A percentile compares a stretch with the other conserved stretches of the same genome.
Evolutionary conservation across 345 rosid genomes (phyloP).

Genomic region (Citrus australasica): DNA sequence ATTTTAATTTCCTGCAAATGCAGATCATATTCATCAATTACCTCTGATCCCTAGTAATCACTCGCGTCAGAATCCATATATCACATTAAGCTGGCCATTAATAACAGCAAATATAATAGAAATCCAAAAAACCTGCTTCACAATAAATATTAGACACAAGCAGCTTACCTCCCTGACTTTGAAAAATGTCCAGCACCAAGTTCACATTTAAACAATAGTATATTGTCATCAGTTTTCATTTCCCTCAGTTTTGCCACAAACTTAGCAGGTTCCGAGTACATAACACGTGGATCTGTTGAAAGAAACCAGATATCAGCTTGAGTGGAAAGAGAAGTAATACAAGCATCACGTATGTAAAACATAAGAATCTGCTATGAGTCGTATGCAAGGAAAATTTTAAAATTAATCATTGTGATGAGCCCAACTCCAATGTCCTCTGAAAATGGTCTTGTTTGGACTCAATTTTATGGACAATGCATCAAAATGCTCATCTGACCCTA

Average conservation of each 20-base stretch:
- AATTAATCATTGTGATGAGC: background rate
- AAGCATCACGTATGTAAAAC: background rate
- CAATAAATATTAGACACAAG: background rate
- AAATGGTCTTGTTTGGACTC: background rate
- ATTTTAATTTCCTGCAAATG: background rate
- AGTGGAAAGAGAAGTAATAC: background rate
- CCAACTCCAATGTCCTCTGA: background rate
- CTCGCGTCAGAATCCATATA: background rate
- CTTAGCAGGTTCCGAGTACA: constrained; percentile 94
- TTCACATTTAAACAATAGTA: constrained; percentile 80
- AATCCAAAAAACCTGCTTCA: background rate
- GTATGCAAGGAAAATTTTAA: background rate
- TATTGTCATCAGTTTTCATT: constrained; percentile 66
- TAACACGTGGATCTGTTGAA: constrained; percentile 74
- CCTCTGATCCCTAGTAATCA: background rate
- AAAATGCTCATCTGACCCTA: background rate
- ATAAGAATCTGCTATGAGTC: background rate
- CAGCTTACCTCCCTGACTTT: constrained; percentile 82
- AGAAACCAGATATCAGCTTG: constrained; percentile 5
- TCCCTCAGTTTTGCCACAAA: constrained; percentile 91
- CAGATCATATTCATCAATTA: background rate
- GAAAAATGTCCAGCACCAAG: constrained; percentile 95
- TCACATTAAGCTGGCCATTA: background rate
- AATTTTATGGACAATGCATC: background rate
- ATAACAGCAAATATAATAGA: background rate